Conservation (phyloP, 169 alveolate genomes). For the Plasmodium adleri region DNA sequence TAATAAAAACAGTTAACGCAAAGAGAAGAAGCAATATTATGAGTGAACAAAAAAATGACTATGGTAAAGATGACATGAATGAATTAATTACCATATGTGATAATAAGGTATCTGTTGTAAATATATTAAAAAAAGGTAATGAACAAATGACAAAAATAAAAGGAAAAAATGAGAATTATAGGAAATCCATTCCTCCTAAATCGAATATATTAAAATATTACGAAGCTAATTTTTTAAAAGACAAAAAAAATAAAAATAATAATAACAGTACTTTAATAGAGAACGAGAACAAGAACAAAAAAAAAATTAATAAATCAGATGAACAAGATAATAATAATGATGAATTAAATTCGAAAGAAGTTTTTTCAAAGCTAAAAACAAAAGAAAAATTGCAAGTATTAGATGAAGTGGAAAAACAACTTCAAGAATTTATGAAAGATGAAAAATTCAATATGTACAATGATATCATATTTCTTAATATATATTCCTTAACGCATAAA, state of each 20-base stretch:
- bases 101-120: conserved; percentile 24
- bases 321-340: not conserved
- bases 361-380: conserved; percentile 34
- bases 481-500: conserved; percentile 62
- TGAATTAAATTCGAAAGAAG: not conserved
- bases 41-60: conserved; percentile 2
- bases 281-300: conserved; percentile 10
- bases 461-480: conserved; percentile 52
- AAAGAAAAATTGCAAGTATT: conserved; percentile 27
- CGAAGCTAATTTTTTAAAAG: conserved; percentile 56
- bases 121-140: conserved; percentile 60
- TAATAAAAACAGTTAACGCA: conserved; percentile 16
- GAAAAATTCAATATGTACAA: conserved; percentile 34
- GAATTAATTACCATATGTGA: conserved; percentile 41
- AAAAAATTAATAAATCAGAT: not conserved
- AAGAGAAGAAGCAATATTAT: conserved; percentile 5
- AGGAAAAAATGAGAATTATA: not conserved
- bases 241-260: conserved; percentile 8
- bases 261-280: not conserved
- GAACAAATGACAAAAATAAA: conserved; percentile 8
- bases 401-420: conserved; percentile 45
- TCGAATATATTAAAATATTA: conserved; percentile 54
- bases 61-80: conserved; percentile 17
- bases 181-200: conserved; percentile 12
- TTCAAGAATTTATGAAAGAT: conserved; percentile 18